A percentile compares a stretch with the other conserved stretches of the same genome.
phyloP scores from a whole-genome alignment of 2,329 filamentous ascomycete species.

The Arthrobotrys megalospora region DNA sequence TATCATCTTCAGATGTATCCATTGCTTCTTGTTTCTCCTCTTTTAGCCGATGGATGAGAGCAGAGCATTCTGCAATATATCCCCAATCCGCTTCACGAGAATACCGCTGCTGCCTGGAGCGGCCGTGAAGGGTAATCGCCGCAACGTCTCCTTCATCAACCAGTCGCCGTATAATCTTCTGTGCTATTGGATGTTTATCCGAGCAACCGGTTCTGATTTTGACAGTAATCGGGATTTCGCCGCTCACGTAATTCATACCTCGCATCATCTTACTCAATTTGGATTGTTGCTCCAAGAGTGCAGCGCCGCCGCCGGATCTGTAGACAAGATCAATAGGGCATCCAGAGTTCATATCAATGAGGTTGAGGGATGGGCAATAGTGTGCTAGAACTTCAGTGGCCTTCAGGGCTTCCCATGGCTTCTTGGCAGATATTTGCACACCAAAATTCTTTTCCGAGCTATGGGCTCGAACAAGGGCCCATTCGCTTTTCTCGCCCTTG shows the following conservation, averaged over 20 bases:
- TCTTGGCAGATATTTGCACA: conserved; percentile 91
- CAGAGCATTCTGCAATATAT: conserved; percentile 92
- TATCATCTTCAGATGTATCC: conserved; percentile 81
- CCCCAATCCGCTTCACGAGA: conserved; percentile 92
- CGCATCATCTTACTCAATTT: conserved; percentile 95
- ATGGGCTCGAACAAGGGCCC: conserved; percentile 94
- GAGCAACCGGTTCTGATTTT: conserved; percentile 95
- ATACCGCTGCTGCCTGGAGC: conserved; percentile 94
- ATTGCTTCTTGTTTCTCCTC: conserved; percentile 75
- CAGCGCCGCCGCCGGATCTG: conserved; percentile 88
- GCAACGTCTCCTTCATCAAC: conserved; percentile 89
- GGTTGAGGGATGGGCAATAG: conserved; percentile 84
- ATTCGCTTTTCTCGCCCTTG: conserved; percentile 91
- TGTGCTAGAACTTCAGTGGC: conserved; percentile 84
- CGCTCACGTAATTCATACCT: conserved; percentile 95
- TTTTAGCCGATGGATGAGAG: conserved; percentile 85
- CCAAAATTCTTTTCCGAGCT: conserved; percentile 90
- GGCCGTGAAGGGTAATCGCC: conserved; percentile 94
- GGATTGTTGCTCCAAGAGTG: conserved; percentile 85
- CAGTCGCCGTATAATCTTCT: conserved; percentile 85
- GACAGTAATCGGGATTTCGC: conserved; percentile 89
- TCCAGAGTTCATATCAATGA: conserved; percentile 96
- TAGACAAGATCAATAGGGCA: conserved; percentile 97
- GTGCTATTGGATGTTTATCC: conserved; percentile 82
- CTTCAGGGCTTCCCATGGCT: conserved; percentile 91